Evolutionary conservation across 2,329 filamentous ascomycete genomes (phyloP).

Genomic region (Helicocarpus griseus): DNA sequence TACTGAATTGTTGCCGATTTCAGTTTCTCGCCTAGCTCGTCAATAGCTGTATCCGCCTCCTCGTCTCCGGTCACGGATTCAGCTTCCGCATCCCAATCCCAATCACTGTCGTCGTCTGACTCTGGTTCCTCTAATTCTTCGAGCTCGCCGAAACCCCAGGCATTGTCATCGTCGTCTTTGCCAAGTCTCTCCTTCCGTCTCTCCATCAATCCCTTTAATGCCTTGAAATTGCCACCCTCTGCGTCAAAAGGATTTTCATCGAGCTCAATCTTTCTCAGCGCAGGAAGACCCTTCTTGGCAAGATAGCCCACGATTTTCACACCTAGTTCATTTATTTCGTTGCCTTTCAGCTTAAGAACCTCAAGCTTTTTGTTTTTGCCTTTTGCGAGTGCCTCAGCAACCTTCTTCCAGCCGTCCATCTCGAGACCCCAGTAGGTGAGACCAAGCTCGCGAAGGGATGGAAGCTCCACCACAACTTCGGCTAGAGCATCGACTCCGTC

Average conservation of each 20-base stretch:
- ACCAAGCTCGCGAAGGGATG: slow-evolving; percentile 67
- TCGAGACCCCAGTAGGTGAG: slow-evolving; percentile 81
- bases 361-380: slow-evolving; percentile 73
- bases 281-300: slow-evolving; percentile 58
- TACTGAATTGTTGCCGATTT: slow-evolving; percentile 50
- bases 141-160: slow-evolving; percentile 71
- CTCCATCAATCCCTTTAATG: slow-evolving; percentile 62
- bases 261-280: slow-evolving; percentile 75
- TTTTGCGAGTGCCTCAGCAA: slow-evolving; percentile 62
- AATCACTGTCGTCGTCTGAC: slow-evolving; percentile 58
- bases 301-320: slow-evolving; percentile 63
- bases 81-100: slow-evolving; percentile 56
- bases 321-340: slow-evolving; percentile 75
- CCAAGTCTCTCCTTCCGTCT: slow-evolving; percentile 63
- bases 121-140: slow-evolving; percentile 67
- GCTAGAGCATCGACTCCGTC: slow-evolving; percentile 70
- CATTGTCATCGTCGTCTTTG: slow-evolving; percentile 55
- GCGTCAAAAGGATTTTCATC: slow-evolving; percentile 94
- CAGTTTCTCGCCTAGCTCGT: slow-evolving; percentile 66
- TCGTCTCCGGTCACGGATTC: slow-evolving; percentile 50
- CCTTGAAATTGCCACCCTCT: slow-evolving; percentile 63
- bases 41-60: slow-evolving; percentile 69
- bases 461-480: slow-evolving; percentile 64
- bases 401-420: slow-evolving; percentile 62
- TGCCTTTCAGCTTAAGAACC: slow-evolving; percentile 78